Conservation (phyloP, 495 filamentous ascomycete species). For the Lasiosphaeria miniovina region DNA sequence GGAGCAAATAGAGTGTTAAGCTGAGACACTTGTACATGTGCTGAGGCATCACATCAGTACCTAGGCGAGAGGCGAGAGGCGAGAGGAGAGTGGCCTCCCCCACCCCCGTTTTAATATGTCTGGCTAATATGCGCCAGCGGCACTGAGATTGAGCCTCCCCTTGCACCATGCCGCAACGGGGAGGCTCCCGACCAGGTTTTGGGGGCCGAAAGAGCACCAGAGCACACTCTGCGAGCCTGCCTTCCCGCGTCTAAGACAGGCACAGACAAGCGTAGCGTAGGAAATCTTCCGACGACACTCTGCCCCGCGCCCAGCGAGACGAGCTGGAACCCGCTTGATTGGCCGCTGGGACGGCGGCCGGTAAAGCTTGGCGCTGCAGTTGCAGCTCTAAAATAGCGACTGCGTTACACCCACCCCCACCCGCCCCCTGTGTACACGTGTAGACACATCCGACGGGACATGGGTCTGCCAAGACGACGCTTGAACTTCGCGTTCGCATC, state of each 20-base stretch:
- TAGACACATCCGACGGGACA: too few species aligned
- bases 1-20: slow-evolving; percentile 14
- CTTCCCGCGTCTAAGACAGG: slow-evolving; percentile 19
- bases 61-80: too few species aligned
- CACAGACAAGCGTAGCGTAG: neutral
- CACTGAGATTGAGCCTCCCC: slow-evolving; percentile 20
- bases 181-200: slow-evolving; percentile 24
- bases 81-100: neutral
- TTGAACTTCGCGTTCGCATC: too few species aligned
- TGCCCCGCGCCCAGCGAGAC: neutral
- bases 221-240: slow-evolving; percentile 6
- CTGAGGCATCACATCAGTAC: too few species aligned
- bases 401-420: too few species aligned
- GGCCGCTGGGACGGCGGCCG: neutral
- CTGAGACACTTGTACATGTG: slow-evolving; percentile 3
- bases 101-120: slow-evolving; percentile 16
- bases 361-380: slow-evolving; percentile 14
- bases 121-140: slow-evolving; percentile 25
- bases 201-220: slow-evolving; percentile 19
- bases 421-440: too few species aligned
- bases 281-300: neutral
- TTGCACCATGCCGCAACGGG: slow-evolving; percentile 13
- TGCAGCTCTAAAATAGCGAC: slow-evolving; percentile 7
- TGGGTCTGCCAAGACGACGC: too few species aligned
- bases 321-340: neutral